Percentiles rank a stretch among this genome's conserved stretches.
Evolutionary conservation across 768 basidiomycete species (phyloP).

Genomic region (Mycena olivaceomarginata): DNA sequence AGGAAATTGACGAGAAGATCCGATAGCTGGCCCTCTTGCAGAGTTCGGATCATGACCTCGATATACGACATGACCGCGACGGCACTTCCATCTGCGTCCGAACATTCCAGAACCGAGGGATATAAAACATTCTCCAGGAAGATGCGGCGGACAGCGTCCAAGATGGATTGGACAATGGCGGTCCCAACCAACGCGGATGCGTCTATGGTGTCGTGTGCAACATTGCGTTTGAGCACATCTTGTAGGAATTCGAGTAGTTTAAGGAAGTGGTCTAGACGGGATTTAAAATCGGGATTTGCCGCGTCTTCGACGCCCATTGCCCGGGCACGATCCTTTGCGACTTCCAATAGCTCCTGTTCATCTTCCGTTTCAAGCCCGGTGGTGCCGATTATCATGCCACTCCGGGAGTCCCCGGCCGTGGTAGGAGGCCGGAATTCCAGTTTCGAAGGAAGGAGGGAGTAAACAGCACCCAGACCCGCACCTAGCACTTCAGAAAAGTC

Average conservation of each 20-base stretch:
- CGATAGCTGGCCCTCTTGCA: conserved; percentile 80
- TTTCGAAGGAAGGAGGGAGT: conserved; percentile 93
- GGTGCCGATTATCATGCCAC: conserved; percentile 86
- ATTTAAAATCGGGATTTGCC: conserved; percentile 83
- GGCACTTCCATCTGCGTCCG: conserved; percentile 94
- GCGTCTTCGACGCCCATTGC: conserved; percentile 87
- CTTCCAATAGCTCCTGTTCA: conserved; percentile 70
- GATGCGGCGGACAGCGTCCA: conserved; percentile 88
- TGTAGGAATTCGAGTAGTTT: conserved; percentile 94
- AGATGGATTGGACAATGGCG: conserved; percentile 89
- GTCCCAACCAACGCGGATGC: conserved; percentile 82
- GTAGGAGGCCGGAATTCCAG: conserved; percentile 78
- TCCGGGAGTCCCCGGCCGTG: conserved; percentile 60
- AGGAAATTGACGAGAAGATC: conserved; percentile 87
- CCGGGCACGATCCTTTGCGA: conserved; percentile 69
- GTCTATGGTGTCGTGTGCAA: conserved; percentile 68
- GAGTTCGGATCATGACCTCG: conserved; percentile 88
- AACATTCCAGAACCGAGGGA: conserved; percentile 95
- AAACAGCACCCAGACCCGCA: conserved; percentile 94
- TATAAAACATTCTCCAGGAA: conserved; percentile 97
- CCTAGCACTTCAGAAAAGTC: conserved; percentile 98
- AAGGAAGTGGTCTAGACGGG: conserved; percentile 90
- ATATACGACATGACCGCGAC: conserved; percentile 98
- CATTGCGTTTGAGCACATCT: conserved; percentile 87
- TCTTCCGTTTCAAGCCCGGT: conserved; percentile 72